Evolutionary conservation across 352 stramenopile species (phyloP).

Genomic region (Phytophthora sojae): DNA sequence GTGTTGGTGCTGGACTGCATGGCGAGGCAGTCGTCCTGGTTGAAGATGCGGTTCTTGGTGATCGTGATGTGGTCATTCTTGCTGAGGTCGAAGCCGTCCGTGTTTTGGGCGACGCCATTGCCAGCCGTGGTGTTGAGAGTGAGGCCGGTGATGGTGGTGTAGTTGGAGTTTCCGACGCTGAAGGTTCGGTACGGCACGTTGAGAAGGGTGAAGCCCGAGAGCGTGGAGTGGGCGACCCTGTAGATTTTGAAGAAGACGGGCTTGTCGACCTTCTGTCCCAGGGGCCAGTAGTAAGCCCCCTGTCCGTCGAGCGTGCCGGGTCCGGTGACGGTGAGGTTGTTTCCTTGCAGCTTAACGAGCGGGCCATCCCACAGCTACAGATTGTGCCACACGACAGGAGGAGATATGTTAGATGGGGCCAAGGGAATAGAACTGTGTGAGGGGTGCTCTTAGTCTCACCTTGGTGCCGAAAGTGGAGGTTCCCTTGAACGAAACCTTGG

Average conservation of each 20-base stretch:
- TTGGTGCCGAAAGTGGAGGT: constrained; percentile 6
- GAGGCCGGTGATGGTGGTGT: background rate
- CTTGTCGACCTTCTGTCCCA: background rate
- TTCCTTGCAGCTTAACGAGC: background rate
- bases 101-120: constrained; percentile 20
- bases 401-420: background rate
- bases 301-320: constrained; percentile 1
- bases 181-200: constrained; percentile 1
- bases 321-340: background rate
- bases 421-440: background rate
- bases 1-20: constrained; percentile 32
- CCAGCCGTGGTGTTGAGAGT: constrained; percentile 39
- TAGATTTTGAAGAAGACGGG: background rate
- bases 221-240: background rate
- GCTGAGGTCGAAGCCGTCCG: constrained; percentile 37
- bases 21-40: constrained; percentile 31
- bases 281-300: background rate
- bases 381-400: too few relatives aligned
- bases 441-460: constrained; percentile 32
- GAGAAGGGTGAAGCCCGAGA: background rate
- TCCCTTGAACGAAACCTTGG: background rate
- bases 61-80: constrained; percentile 36
- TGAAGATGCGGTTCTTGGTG: constrained; percentile 38
- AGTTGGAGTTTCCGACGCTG: background rate
- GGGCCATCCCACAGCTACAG: background rate